Conservation (phyloP, 352 stramenopile genomes). For the Phytopythium chamaehyphon region DNA sequence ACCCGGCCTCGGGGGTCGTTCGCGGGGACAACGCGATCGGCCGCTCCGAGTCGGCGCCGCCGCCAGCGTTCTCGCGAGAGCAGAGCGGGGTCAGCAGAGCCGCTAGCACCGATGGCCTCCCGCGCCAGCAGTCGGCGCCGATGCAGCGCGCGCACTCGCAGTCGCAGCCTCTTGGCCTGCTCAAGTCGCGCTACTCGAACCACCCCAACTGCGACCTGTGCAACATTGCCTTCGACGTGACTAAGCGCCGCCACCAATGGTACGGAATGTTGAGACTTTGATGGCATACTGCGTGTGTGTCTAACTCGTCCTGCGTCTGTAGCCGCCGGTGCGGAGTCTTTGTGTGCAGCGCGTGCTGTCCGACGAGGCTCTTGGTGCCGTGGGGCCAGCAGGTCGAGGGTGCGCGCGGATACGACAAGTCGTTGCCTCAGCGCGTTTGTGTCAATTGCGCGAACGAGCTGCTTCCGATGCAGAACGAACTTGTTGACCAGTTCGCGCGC, state of each 20-base stretch:
- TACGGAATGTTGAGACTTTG: conserved; percentile 4
- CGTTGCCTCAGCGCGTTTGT: conserved; percentile 51
- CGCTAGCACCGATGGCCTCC: neutral
- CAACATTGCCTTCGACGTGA: conserved; percentile 50
- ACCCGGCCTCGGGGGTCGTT: neutral
- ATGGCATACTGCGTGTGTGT: neutral
- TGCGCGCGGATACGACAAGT: conserved; percentile 49
- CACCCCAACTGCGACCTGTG: conserved; percentile 73
- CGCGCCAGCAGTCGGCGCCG: conserved; percentile 9
- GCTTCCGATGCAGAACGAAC: conserved; percentile 40
- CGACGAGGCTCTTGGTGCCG: conserved; percentile 48
- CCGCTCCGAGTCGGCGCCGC: neutral
- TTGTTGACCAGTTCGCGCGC: conserved; percentile 38
- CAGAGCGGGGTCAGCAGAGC: neutral
- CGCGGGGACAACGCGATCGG: neutral
- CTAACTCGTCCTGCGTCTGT: conserved; percentile 5
- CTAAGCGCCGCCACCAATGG: conserved; percentile 64
- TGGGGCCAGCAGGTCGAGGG: conserved; percentile 41
- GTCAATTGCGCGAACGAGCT: conserved; percentile 44
- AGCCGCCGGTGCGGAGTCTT: conserved; percentile 50
- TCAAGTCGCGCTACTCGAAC: conserved; percentile 45
- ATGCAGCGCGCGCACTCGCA: conserved; percentile 2
- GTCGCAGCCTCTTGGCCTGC: conserved; percentile 17
- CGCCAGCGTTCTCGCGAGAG: neutral
- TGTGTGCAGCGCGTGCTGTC: conserved; percentile 57